Evolutionary conservation across 2,329 filamentous ascomycete genomes (phyloP).

Genomic region (Xylaria sp.): DNA sequence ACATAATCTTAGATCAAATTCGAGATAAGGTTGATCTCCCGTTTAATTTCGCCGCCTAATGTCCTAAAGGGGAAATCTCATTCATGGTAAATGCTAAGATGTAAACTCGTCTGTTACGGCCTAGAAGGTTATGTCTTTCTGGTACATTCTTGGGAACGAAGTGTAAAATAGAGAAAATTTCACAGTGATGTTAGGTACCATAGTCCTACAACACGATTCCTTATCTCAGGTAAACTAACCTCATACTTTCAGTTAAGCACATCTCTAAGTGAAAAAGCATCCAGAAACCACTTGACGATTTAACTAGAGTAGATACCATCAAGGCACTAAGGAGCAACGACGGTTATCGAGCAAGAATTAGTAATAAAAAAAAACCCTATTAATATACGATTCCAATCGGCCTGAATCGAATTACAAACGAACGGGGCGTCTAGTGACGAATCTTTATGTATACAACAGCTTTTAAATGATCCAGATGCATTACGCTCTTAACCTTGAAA

Average conservation of each 20-base stretch:
- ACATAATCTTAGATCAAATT: conserved; percentile 46
- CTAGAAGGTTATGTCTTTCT: conserved; percentile 2
- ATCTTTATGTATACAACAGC: too few species aligned
- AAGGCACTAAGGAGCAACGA: too few species aligned
- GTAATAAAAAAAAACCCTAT: not conserved
- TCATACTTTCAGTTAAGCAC: not conserved
- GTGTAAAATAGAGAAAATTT: conserved; percentile 5
- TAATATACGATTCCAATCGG: not conserved
- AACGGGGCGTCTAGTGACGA: too few species aligned
- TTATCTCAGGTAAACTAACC: conserved; percentile 5
- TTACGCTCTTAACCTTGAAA: not conserved
- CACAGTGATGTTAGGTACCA: conserved; percentile 3
- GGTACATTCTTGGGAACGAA: not conserved
- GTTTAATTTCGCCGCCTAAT: conserved; percentile 37
- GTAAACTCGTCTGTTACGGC: not conserved
- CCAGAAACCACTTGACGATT: not conserved
- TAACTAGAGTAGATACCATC: too few species aligned
- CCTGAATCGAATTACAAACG: too few species aligned
- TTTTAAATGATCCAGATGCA: not conserved
- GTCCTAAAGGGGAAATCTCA: not conserved
- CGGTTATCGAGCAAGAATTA: not conserved
- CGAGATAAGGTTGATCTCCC: conserved; percentile 48
- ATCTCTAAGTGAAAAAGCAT: not conserved
- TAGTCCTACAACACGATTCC: conserved; percentile 12
- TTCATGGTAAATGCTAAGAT: not conserved